Percentiles rank a stretch among this genome's conserved stretches.
Conservation (phyloP, 2,329 filamentous ascomycete species). For the Blastomyces emzantsi region DNA sequence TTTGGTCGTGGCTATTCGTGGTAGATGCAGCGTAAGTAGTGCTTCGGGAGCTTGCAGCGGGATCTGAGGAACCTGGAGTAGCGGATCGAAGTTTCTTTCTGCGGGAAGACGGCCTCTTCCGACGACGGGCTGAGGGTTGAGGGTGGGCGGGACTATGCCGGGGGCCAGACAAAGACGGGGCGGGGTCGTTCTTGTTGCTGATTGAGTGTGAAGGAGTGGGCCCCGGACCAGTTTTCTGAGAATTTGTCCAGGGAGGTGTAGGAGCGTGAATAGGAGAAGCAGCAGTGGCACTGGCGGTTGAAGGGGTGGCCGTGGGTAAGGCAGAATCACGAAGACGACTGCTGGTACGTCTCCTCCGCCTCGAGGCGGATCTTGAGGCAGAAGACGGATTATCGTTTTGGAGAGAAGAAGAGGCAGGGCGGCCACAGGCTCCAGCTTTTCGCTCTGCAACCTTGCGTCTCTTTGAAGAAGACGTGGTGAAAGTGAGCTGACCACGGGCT, state of each 20-base stretch:
- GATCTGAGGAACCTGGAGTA: not conserved
- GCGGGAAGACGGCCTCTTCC: slow-evolving; percentile 20
- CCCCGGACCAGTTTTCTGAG: not conserved
- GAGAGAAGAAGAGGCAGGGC: slow-evolving; percentile 10
- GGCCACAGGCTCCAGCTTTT: slow-evolving; percentile 29
- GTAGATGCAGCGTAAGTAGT: slow-evolving; percentile 40
- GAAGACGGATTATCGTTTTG: slow-evolving; percentile 15
- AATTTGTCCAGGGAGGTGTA: not conserved
- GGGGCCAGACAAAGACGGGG: slow-evolving; percentile 17
- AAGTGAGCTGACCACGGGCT: slow-evolving; percentile 37
- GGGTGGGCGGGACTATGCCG: slow-evolving; percentile 49
- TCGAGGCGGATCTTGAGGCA: slow-evolving; percentile 21
- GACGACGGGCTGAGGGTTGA: slow-evolving; percentile 41
- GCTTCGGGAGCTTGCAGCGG: slow-evolving; percentile 40
- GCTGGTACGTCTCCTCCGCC: slow-evolving; percentile 8
- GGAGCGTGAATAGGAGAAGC: slow-evolving; percentile 20
- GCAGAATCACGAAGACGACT: slow-evolving; percentile 19
- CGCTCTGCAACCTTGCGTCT: slow-evolving; percentile 40
- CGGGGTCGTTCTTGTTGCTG: not conserved
- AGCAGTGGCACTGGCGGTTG: not conserved
- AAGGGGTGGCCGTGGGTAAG: slow-evolving; percentile 17
- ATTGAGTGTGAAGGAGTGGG: not conserved
- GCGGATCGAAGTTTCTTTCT: slow-evolving; percentile 21
- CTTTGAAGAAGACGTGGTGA: slow-evolving; percentile 44
- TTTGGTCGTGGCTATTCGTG: slow-evolving; percentile 12